Evolutionary conservation across 257 asterid genomes (phyloP).

Genomic region (Avicennia marina): DNA sequence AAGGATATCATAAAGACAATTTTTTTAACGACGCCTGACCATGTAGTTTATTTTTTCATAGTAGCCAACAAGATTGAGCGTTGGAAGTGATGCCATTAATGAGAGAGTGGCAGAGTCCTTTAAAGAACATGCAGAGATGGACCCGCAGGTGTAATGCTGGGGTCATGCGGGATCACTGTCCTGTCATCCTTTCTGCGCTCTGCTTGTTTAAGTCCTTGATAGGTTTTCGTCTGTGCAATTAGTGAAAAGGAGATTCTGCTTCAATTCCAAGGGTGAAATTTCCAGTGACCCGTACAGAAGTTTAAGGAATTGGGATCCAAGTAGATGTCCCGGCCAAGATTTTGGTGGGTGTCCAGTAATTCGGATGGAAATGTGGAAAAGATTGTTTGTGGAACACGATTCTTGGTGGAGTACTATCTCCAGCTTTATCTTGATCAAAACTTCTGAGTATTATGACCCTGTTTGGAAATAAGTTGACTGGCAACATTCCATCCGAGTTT

Average conservation of each 20-base stretch:
- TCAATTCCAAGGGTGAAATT: conserved; percentile 80
- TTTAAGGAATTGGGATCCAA: conserved; percentile 65
- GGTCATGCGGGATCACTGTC: conserved; percentile 35
- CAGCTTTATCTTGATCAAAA: conserved; percentile 64
- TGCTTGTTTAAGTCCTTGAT: conserved; percentile 34
- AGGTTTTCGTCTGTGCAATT: conserved; percentile 38
- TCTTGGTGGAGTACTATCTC: conserved; percentile 70
- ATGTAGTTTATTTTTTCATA: too few species aligned
- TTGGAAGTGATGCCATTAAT: too few species aligned
- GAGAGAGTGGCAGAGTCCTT: too few species aligned
- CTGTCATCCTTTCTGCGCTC: conserved; percentile 35
- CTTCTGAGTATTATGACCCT: conserved; percentile 64
- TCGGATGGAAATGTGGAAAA: conserved; percentile 76
- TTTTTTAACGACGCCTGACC: too few species aligned
- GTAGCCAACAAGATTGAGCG: too few species aligned
- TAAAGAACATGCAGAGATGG: conserved; percentile 28
- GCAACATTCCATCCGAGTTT: conserved; percentile 68
- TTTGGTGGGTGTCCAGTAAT: conserved; percentile 63
- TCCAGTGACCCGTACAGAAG: conserved; percentile 73
- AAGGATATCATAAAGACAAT: too few species aligned
- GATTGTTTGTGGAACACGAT: conserved; percentile 80
- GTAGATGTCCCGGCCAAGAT: conserved; percentile 54
- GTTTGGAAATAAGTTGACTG: conserved; percentile 72
- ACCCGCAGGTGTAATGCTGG: conserved; percentile 65
- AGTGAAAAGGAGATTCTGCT: conserved; percentile 88